These are phyloP conservation scores for Cystobasidium slooffiae DNA, from an alignment of 1,284 basidiomycete genomes.

Conservation along the genomic window DNA sequence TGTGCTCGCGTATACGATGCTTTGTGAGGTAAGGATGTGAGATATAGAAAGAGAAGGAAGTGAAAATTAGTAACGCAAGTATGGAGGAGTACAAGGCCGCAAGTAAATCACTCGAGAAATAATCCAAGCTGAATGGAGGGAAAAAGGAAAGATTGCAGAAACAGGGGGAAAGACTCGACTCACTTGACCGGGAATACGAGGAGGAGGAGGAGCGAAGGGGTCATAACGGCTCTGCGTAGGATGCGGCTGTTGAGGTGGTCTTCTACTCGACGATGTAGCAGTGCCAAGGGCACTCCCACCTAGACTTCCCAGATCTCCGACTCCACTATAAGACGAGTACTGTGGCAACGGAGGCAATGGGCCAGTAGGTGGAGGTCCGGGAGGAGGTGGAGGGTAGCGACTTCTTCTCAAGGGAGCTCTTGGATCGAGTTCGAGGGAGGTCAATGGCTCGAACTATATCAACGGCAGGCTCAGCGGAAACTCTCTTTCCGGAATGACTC, in stretches of 20 bases:
- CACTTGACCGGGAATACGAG: conserved; percentile 10
- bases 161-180: neutral
- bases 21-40: neutral
- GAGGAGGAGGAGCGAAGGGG: neutral
- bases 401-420: neutral
- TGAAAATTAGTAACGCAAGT: neutral
- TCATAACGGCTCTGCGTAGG: neutral
- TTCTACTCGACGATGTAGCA: neutral
- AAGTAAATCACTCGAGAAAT: neutral
- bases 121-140: neutral
- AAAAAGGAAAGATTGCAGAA: neutral
- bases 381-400: neutral
- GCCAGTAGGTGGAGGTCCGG: conserved; percentile 3
- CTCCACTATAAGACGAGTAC: neutral
- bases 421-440: too few relatives aligned
- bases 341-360: neutral
- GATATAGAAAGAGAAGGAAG: neutral
- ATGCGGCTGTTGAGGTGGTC: neutral
- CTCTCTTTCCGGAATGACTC: neutral
- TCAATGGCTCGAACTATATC: neutral
- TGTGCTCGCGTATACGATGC: conserved; percentile 10
- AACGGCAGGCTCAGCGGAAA: neutral
- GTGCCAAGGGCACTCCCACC: neutral
- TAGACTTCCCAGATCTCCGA: neutral
- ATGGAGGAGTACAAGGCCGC: neutral